Base-by-base conservation (phyloP, 306 rosid genomes). In the Rosa lucieae region DNA sequence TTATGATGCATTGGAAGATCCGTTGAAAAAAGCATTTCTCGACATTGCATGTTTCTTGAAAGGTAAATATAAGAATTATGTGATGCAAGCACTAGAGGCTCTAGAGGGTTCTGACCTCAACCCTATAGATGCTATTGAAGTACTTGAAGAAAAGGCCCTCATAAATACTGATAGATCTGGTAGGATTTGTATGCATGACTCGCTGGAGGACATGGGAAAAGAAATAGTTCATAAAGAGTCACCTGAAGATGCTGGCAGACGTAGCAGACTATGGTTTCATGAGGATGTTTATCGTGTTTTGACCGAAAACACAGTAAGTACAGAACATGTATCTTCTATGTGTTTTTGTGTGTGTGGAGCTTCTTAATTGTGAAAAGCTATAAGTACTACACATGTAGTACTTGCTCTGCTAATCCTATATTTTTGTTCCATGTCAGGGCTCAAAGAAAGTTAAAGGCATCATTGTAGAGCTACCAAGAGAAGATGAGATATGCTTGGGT, bases 11-110 rank as follows among this genome's bases (percentile, higher is more conserved):
- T 72, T 86, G 79, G 78, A 83, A 5, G 70, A 67, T 1, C 43
- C 35, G 23, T 72, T 72, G 20, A 59, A 62, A 8, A 72, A 75
- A 6, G 84, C 82, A 15, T 84, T 84, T 14, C 83, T 86, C 7
- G 85, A 84, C 3, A 73, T 87, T 40, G 87, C 90, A 52, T 84
- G 86, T 47, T 87, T 87, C 77, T 79, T 87, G 8, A 76, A 53
- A 7, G 86, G 83, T 3, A 10, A 52, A 20, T 0, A 1, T 10
- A 21, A 8, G 73, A 80, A 84, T 46, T 70, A 72, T 80, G 82
- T 86, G 13, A 81, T 73, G 21, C 67, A 84, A 39, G 74, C 86
- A 44, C n/a, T n/a, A n/a, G n/a, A n/a, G n/a, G n/a, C n/a, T n/a
- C 79, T 86, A 6, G 69, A 84, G 9, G 1, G 76, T 23, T 78